phyloP scores from a whole-genome alignment of 331 rosid genomes.

The Saraca asoca region DNA sequence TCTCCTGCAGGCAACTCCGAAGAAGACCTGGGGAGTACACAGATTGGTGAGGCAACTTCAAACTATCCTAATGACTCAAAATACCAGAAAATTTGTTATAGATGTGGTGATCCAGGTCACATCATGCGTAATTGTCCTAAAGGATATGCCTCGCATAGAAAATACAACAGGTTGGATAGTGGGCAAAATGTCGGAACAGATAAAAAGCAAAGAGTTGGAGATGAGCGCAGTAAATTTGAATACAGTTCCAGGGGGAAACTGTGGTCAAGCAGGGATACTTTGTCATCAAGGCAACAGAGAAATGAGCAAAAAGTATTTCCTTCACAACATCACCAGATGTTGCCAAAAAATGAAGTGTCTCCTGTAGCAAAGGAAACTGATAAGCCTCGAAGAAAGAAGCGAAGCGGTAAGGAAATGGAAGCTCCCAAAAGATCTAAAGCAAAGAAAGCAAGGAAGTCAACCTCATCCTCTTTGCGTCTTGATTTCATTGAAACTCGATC shows the following conservation, averaged over 20 bases:
- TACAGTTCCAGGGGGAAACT: slow-evolving; percentile 36
- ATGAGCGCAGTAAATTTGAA: slow-evolving; percentile 36
- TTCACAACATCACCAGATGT: slow-evolving; percentile 27
- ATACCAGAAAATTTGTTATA: slow-evolving; percentile 39
- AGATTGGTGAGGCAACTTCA: slow-evolving; percentile 29
- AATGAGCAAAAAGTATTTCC: slow-evolving; percentile 35
- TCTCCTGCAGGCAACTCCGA: slow-evolving; percentile 37
- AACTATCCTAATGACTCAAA: slow-evolving; percentile 32
- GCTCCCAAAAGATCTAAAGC: slow-evolving; percentile 35
- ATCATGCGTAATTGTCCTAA: slow-evolving; percentile 57
- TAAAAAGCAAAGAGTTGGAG: slow-evolving; percentile 31
- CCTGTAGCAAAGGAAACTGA: slow-evolving; percentile 35
- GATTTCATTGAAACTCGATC: slow-evolving; percentile 39
- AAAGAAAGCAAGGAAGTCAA: slow-evolving; percentile 44
- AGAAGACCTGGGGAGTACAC: slow-evolving; percentile 35
- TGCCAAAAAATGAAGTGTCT: slow-evolving; percentile 23
- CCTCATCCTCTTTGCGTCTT: slow-evolving; percentile 42
- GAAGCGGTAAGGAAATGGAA: slow-evolving; percentile 42
- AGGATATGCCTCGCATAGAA: slow-evolving; percentile 32
- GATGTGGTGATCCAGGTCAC: slow-evolving; percentile 63
- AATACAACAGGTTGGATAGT: slow-evolving; percentile 34
- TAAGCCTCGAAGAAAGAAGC: slow-evolving; percentile 33
- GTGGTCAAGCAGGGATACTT: slow-evolving; percentile 38
- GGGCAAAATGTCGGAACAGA: slow-evolving; percentile 25
- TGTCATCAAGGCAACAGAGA: slow-evolving; percentile 33